These are phyloP conservation scores for Sarocladium oryzae DNA, from an alignment of 2,329 filamentous ascomycete genomes.

Conservation along the genomic window DNA sequence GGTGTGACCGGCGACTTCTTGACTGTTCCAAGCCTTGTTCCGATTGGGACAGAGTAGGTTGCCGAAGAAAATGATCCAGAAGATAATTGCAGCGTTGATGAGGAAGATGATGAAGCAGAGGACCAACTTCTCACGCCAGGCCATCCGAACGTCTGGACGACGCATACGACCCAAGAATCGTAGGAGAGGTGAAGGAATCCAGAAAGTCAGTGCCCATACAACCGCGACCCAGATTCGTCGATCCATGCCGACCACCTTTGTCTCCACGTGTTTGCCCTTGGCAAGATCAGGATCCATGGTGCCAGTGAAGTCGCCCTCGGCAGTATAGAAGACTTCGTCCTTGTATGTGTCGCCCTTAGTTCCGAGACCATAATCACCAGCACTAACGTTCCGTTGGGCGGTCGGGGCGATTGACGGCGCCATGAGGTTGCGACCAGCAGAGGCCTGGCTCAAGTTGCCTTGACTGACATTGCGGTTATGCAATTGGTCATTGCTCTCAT, in stretches of 20 bases:
- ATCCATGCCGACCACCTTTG: slow-evolving; percentile 53
- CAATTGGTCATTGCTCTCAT: slow-evolving; percentile 68
- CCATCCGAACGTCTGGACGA: slow-evolving; percentile 90
- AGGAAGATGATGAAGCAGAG: slow-evolving; percentile 74
- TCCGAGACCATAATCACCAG: slow-evolving; percentile 86
- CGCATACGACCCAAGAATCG: slow-evolving; percentile 89
- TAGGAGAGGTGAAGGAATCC: slow-evolving; percentile 83
- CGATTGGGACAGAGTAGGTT: slow-evolving; percentile 81
- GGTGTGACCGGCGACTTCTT: slow-evolving; percentile 64
- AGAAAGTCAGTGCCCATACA: slow-evolving; percentile 86
- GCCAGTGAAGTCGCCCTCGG: slow-evolving; percentile 61
- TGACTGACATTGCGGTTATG: slow-evolving; percentile 51
- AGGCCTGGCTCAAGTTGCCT: slow-evolving; percentile 50
- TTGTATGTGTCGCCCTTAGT: slow-evolving; percentile 74
- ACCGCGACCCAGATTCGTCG: slow-evolving; percentile 74
- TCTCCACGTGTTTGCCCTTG: slow-evolving; percentile 68
- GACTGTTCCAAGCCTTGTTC: slow-evolving; percentile 77
- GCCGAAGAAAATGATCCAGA: slow-evolving; percentile 88
- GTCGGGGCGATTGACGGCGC: slow-evolving; percentile 56
- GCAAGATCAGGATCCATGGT: slow-evolving; percentile 72
- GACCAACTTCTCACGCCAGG: slow-evolving; percentile 92
- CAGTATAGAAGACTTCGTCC: slow-evolving; percentile 67
- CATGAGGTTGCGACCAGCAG: slow-evolving; percentile 34
- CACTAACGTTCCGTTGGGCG: slow-evolving; percentile 48
- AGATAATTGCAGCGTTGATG: slow-evolving; percentile 75